Percentiles rank a stretch among this genome's conserved stretches.
Evolutionary conservation across 2,329 filamentous ascomycete genomes (phyloP).

Genomic region (Chrysosporium keratinophilum): DNA sequence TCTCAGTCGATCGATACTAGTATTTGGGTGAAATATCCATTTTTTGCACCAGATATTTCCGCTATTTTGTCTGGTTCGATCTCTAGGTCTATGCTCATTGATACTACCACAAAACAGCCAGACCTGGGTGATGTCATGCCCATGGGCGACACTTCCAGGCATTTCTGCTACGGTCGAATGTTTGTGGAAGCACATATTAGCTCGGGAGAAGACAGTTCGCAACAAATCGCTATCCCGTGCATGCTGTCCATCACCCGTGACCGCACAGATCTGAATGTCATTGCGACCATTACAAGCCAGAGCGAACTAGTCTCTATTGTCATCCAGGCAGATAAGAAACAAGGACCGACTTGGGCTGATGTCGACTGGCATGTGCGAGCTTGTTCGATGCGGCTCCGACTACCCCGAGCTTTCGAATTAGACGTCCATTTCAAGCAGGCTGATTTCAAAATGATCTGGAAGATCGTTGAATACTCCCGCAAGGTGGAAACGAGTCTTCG

Average conservation of each 20-base stretch:
- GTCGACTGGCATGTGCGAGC: slow-evolving; percentile 65
- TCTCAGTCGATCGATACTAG: slow-evolving; percentile 68
- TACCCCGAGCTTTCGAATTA: slow-evolving; percentile 67
- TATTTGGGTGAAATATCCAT: slow-evolving; percentile 71
- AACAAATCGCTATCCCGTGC: slow-evolving; percentile 60
- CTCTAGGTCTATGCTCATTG: slow-evolving; percentile 36
- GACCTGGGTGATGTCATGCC: slow-evolving; percentile 59
- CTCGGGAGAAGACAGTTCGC: slow-evolving; percentile 59
- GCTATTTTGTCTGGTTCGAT: slow-evolving; percentile 56
- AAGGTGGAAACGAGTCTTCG: slow-evolving; percentile 64
- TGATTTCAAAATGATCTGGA: slow-evolving; percentile 72
- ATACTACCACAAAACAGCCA: slow-evolving; percentile 35
- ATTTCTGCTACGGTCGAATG: slow-evolving; percentile 71
- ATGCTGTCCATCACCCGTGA: slow-evolving; percentile 65
- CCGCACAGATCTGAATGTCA: slow-evolving; percentile 57
- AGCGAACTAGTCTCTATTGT: slow-evolving; percentile 64
- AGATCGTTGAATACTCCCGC: slow-evolving; percentile 72
- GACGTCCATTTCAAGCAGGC: slow-evolving; percentile 59
- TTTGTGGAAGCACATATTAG: slow-evolving; percentile 63
- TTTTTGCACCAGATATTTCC: slow-evolving; percentile 59
- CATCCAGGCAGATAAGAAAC: slow-evolving; percentile 58
- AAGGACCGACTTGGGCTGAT: slow-evolving; percentile 68
- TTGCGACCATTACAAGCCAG: slow-evolving; percentile 68
- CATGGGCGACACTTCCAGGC: slow-evolving; percentile 59
- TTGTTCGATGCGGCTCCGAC: slow-evolving; percentile 54